Conservation (phyloP, 768 basidiomycete genomes). For the Termitomyces sp. region DNA sequence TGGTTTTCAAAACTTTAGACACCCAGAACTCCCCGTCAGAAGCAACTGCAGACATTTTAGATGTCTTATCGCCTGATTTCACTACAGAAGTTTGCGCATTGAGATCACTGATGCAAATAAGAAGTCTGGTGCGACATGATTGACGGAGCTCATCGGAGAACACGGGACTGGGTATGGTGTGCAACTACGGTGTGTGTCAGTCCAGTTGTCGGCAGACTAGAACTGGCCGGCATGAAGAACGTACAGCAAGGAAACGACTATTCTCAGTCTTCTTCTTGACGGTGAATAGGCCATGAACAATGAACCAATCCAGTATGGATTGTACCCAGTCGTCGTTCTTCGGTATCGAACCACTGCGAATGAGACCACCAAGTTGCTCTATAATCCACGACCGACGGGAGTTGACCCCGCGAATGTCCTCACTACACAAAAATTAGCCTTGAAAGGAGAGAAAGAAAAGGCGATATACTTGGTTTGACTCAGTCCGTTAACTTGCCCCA, state of each 20-base stretch:
- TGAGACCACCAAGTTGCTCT: constrained; percentile 77
- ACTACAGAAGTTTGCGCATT: constrained; percentile 52
- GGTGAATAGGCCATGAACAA: constrained; percentile 78
- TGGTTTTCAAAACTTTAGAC: constrained; percentile 56
- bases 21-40: constrained; percentile 82
- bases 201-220: background rate
- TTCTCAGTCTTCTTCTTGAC: constrained; percentile 74
- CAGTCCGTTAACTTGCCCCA: constrained; percentile 58
- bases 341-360: constrained; percentile 77
- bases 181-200: constrained; percentile 46
- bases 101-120: constrained; percentile 74
- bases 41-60: constrained; percentile 59
- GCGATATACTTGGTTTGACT: constrained; percentile 39
- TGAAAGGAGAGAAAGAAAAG: background rate
- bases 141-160: constrained; percentile 73
- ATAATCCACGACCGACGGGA: constrained; percentile 76
- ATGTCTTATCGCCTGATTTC: constrained; percentile 52
- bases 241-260: constrained; percentile 55
- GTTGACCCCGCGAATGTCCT: constrained; percentile 46
- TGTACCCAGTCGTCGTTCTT: constrained; percentile 80
- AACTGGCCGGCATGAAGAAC: constrained; percentile 25
- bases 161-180: constrained; percentile 56
- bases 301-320: constrained; percentile 76
- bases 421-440: constrained; percentile 29
- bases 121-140: constrained; percentile 66